Conservation (phyloP, 2,329 filamentous ascomycete genomes). For the Trichoderma asperellum region DNA sequence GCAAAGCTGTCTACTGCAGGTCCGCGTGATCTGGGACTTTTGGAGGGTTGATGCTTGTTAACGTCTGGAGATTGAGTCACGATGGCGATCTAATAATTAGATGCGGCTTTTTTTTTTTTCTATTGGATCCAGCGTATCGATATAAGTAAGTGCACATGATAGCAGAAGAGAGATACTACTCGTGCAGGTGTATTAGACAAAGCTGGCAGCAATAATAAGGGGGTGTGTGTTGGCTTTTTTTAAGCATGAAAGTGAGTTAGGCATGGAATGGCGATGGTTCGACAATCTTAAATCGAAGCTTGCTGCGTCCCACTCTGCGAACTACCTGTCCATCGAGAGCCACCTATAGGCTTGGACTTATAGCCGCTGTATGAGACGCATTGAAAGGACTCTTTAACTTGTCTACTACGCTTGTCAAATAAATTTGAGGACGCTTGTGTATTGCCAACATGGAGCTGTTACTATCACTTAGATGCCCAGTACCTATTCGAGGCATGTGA, state of each 20-base stretch:
- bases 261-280: background rate
- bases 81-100: constrained; percentile 16
- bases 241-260: constrained; percentile 23
- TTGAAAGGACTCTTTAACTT: background rate
- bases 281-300: background rate
- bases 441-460: background rate
- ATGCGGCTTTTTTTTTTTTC: constrained; percentile 16
- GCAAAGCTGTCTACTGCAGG: background rate
- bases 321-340: background rate
- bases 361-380: background rate
- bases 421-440: background rate
- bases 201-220: background rate
- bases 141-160: background rate
- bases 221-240: constrained; percentile 29
- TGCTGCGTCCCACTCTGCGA: background rate
- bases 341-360: background rate
- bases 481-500: background rate
- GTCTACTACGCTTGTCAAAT: background rate
- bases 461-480: background rate
- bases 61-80: constrained; percentile 11
- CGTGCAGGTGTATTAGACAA: background rate
- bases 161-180: background rate
- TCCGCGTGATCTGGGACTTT: constrained; percentile 19
- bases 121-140: background rate
- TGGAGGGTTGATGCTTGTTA: background rate